phyloP scores from a whole-genome alignment of 2,329 filamentous ascomycete genomes.

The Endoconidiophora polonica region DNA sequence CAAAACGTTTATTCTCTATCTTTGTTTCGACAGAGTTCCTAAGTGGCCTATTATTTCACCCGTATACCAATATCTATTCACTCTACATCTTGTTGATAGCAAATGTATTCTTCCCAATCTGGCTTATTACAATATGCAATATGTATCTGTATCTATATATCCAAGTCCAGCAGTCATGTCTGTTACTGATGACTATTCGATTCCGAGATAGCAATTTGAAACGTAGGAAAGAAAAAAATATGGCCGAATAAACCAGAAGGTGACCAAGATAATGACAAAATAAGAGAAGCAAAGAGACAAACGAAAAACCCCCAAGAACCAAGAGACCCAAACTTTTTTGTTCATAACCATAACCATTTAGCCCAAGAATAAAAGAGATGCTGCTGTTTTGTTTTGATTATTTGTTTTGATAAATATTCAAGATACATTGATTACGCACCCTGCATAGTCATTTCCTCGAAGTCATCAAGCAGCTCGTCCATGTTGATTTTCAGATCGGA shows the following conservation, averaged over 20 bases:
- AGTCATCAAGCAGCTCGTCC: conserved; percentile 77
- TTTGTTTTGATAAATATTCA: conserved; percentile 5
- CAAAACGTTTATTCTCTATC: not conserved
- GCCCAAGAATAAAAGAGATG: not conserved
- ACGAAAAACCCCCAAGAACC: not conserved
- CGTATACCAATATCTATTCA: no score
- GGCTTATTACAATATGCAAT: not conserved
- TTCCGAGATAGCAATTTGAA: not conserved
- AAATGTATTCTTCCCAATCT: no score
- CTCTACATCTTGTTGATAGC: no score
- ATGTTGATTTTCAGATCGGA: conserved; percentile 53
- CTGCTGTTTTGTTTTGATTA: not conserved
- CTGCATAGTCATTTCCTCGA: conserved; percentile 69
- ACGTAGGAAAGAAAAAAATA: not conserved
- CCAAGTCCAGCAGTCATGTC: no score
- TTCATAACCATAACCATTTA: conserved; percentile 1
- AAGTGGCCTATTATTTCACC: no score
- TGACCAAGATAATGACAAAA: conserved; percentile 2
- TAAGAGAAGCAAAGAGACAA: conserved; percentile 1
- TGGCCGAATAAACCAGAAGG: not conserved
- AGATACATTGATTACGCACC: conserved; percentile 24
- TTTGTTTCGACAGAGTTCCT: not conserved
- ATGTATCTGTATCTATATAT: no score
- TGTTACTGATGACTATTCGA: no score
- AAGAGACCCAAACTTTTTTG: conserved; percentile 7